phyloP scores from a whole-genome alignment of 768 basidiomycete species.

The Lactarius quietus region DNA sequence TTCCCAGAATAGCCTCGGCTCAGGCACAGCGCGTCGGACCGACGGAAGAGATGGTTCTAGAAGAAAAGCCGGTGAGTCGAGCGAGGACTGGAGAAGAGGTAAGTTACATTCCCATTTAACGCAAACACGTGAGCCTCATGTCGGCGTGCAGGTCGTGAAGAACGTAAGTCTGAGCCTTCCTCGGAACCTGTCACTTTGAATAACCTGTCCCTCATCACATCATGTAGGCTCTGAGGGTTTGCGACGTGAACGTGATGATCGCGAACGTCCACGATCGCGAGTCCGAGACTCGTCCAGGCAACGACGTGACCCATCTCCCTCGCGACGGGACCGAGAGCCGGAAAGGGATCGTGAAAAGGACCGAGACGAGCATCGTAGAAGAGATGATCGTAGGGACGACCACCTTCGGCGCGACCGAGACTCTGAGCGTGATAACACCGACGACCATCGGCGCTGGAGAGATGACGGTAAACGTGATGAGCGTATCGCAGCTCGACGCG shows the following conservation, averaged over 20 bases:
- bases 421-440: slow-evolving; percentile 50
- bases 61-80: slow-evolving; percentile 68
- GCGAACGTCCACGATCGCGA: slow-evolving; percentile 62
- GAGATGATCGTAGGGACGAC: slow-evolving; percentile 42
- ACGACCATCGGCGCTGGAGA: slow-evolving; percentile 73
- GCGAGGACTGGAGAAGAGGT: slow-evolving; percentile 88
- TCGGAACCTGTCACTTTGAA: not conserved
- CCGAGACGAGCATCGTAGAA: slow-evolving; percentile 39
- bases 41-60: slow-evolving; percentile 59
- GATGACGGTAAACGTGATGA: slow-evolving; percentile 83
- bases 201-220: not conserved
- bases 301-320: slow-evolving; percentile 56
- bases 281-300: slow-evolving; percentile 59
- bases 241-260: slow-evolving; percentile 59
- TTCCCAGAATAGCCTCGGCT: slow-evolving; percentile 32
- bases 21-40: slow-evolving; percentile 45
- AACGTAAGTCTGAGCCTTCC: slow-evolving; percentile 44
- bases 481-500: slow-evolving; percentile 58
- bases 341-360: slow-evolving; percentile 34
- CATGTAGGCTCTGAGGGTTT: slow-evolving; percentile 47
- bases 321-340: slow-evolving; percentile 35
- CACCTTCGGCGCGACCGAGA: slow-evolving; percentile 39
- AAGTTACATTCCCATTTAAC: slow-evolving; percentile 28
- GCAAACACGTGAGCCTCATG: slow-evolving; percentile 11
- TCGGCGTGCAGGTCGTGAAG: slow-evolving; percentile 46